Evolutionary conservation across 2,329 filamentous ascomycete species (phyloP), one percentile per base, ranked within the genome.

Genomic region (Fusarium verrucosum): DNA sequence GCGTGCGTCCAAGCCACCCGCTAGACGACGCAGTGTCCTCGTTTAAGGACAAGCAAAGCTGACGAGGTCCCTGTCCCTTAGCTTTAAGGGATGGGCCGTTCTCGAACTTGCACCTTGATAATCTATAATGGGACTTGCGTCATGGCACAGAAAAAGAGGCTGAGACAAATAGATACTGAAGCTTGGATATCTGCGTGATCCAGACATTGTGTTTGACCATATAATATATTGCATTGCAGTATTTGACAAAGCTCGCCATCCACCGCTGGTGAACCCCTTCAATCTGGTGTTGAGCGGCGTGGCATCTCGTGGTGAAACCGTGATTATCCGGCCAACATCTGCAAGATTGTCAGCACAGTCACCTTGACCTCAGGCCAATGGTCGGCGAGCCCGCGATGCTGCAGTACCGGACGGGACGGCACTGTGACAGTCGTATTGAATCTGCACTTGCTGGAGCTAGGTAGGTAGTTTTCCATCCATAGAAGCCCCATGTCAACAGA

Each of bases 361-460:
- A 47, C 33, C 23, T 20, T 37, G 10, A 37, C 45, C 30, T 51
- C 54, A 58, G 47, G 38, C 46, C 55, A 51, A 57, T 58, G 28
- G 46, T 57, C 68, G 68, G 66, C 55, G 56, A 70, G 45, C 58
- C 69, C 64, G 64, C 51, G 50, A 47, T 55, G 50, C 52, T 62
- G 32, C n/a, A 32, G 23, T 8, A 30, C 26, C 20, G n/a, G 42
- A 19, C 20, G n/a, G 42, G 19, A 25, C 13, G n/a, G 32, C 43
- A 25, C 19, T 28, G 22, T 30, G 35, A 49, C 46, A 33, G 60
- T 69, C 54, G 59, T 63, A 61, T 63, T 57, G 28, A 25, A 25
- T 49, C 43, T 55, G 37, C 38, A 41, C 42, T 22, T 44, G 38
- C 40, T 46, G 26, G 20, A 57, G 35, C 38, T 33, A 44, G 23